A percentile compares a stretch with the other conserved stretches of the same genome.
Evolutionary conservation across 148 eudicot species (phyloP).

Genomic region (Bassia scoparia): DNA sequence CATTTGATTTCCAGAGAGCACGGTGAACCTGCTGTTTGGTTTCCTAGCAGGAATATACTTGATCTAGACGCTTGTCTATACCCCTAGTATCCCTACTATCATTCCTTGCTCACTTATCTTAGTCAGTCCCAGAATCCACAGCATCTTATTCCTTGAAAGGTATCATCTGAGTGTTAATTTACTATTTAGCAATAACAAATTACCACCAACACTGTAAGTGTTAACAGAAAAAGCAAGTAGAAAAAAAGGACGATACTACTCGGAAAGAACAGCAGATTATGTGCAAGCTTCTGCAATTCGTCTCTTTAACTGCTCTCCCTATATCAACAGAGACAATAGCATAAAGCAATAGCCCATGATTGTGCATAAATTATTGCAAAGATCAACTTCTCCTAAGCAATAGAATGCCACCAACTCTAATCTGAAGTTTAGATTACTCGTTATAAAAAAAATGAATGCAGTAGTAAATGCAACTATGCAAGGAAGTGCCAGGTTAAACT

Average conservation of each 20-base stretch:
- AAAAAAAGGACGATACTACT: slow-evolving; percentile 38
- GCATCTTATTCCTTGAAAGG: slow-evolving; percentile 38
- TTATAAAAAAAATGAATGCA: not conserved
- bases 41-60: slow-evolving; percentile 67
- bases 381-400: not conserved
- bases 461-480: not conserved
- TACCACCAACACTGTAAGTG: slow-evolving; percentile 5
- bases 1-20: slow-evolving; percentile 57
- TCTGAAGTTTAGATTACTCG: not conserved
- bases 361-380: not conserved
- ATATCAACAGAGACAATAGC: slow-evolving; percentile 24
- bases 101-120: slow-evolving; percentile 47
- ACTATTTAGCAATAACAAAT: slow-evolving; percentile 1
- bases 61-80: slow-evolving; percentile 61
- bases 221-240: slow-evolving; percentile 11
- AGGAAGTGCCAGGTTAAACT: not conserved
- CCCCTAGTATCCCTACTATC: slow-evolving; percentile 67
- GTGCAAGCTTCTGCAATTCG: slow-evolving; percentile 38
- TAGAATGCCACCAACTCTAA: not conserved
- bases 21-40: slow-evolving; percentile 49
- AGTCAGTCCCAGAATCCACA: slow-evolving; percentile 33
- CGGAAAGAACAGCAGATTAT: slow-evolving; percentile 41
- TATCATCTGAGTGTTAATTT: slow-evolving; percentile 1
- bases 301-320: slow-evolving; percentile 89
- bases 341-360: not conserved